Base-by-base conservation (phyloP, 2,329 filamentous ascomycete genomes). In the Fusarium sp. region DNA sequence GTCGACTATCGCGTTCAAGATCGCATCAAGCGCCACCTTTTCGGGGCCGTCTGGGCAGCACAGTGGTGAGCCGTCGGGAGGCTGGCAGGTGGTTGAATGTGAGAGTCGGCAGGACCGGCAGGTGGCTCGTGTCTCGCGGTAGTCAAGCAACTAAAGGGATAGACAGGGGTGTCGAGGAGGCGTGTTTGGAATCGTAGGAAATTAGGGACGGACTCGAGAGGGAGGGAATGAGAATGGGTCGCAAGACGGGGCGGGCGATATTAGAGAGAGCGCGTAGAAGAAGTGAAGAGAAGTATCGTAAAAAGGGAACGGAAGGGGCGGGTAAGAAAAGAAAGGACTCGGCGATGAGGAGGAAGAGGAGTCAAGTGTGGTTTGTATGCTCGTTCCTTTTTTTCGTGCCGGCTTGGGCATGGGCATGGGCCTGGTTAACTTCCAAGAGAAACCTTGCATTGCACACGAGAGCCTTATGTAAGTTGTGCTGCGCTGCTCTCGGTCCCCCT, bases 81-180 rank as follows among this genome's bases (percentile, higher is more conserved):
- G 66, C 47, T 73, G 66, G 63, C 68, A 36, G 52, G 66, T 65
- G 65, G 68, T 68, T 68, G 70, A 76, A 70, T 47, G 63, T 68
- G 47, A 69, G 50, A 68, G 66, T 77, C 74, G 77, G 77, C 65
- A 79, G 66, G 74, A 42, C 74, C 77, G 76, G 74, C 65, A 66
- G 65, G 66, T 74, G 70, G 73, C 75, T 79, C 77, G 77, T 75
- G 76, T 79, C 71, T 67, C 62, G 68, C 73, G 69, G 63, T 61
- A 73, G 66, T 77, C 69, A 70, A 75, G 65, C 59, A 74, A 68
- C 67, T 66, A 74, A 77, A 75, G 77, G 73, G 77, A 70, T 66
- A 54, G 65, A 68, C 65, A 66, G 64, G 68, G 68, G 58, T 69
- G 47, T 45, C 61, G 52, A 67, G 66, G 35, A 47, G 59, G 54